Evolutionary conservation across 108 stramenopile genomes (phyloP).

Genomic region (Skeletonema potamos): DNA sequence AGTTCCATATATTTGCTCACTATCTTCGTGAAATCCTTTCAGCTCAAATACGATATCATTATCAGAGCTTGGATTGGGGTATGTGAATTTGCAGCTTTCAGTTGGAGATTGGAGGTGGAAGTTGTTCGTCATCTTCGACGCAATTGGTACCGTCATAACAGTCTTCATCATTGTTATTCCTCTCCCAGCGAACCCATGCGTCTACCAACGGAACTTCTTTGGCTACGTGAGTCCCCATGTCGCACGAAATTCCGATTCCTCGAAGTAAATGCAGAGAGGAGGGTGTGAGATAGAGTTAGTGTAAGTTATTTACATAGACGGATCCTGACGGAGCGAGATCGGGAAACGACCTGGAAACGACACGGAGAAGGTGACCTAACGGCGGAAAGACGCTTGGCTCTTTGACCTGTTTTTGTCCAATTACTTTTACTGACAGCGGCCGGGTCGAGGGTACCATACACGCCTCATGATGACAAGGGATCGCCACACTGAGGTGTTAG

Average conservation of each 20-base stretch:
- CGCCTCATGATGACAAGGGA: neutral
- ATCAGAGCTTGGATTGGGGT: conserved; percentile 11
- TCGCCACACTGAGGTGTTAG: neutral
- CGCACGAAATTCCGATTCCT: neutral
- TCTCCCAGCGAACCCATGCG: conserved; percentile 56
- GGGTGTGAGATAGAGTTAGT: too few relatives aligned
- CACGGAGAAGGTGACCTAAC: too few relatives aligned
- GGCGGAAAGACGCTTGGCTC: too few relatives aligned
- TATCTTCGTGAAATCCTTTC: conserved; percentile 49
- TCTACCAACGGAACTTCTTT: conserved; percentile 48
- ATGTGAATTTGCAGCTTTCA: conserved; percentile 14
- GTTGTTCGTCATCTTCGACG: conserved; percentile 44
- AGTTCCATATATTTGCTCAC: conserved; percentile 61
- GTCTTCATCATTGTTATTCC: conserved; percentile 3
- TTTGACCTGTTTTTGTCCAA: too few relatives aligned
- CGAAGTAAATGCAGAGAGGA: too few relatives aligned
- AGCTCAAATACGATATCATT: conserved; percentile 37
- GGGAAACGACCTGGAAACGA: too few relatives aligned
- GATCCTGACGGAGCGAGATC: too few relatives aligned
- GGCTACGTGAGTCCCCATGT: neutral
- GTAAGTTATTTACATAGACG: too few relatives aligned
- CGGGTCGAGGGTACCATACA: too few relatives aligned
- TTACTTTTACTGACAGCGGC: too few relatives aligned
- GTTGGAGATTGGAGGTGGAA: conserved; percentile 29
- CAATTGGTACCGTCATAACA: neutral